phyloP scores from a whole-genome alignment of 225 moss, liverwort and hornwort genomes.

The Antitrichia curtipendula region DNA sequence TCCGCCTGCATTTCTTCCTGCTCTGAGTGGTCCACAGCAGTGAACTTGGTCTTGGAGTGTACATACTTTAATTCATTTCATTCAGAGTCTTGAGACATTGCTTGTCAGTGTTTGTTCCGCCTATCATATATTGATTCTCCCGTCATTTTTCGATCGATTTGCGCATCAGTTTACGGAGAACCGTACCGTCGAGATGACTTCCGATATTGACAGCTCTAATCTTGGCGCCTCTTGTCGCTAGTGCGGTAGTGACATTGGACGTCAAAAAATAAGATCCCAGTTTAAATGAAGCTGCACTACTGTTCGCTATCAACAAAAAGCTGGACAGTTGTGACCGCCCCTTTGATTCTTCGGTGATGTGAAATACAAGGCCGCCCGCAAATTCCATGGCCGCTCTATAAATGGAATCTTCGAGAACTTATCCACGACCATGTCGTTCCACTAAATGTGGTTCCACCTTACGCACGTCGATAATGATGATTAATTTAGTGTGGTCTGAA shows the following conservation, averaged over 20 bases:
- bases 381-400: background rate
- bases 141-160: background rate
- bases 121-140: background rate
- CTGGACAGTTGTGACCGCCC: background rate
- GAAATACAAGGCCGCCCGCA: background rate
- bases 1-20: background rate
- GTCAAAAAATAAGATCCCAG: no score
- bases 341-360: background rate
- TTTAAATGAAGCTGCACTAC: background rate
- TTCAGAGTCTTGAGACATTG: background rate
- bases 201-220: background rate
- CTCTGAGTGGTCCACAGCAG: background rate
- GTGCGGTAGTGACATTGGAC: background rate
- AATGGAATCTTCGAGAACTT: background rate
- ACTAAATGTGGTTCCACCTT: no score
- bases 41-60: background rate
- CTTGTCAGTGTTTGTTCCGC: background rate
- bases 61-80: background rate
- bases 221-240: background rate
- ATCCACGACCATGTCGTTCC: background rate
- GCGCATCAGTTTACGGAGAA: background rate
- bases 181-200: background rate
- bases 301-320: background rate
- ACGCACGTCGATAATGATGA: no score
- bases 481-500: no score